Evolutionary conservation across 2,329 filamentous ascomycete genomes (phyloP), one percentile per base, ranked within the genome.

Genomic region (Balansia obtecta): DNA sequence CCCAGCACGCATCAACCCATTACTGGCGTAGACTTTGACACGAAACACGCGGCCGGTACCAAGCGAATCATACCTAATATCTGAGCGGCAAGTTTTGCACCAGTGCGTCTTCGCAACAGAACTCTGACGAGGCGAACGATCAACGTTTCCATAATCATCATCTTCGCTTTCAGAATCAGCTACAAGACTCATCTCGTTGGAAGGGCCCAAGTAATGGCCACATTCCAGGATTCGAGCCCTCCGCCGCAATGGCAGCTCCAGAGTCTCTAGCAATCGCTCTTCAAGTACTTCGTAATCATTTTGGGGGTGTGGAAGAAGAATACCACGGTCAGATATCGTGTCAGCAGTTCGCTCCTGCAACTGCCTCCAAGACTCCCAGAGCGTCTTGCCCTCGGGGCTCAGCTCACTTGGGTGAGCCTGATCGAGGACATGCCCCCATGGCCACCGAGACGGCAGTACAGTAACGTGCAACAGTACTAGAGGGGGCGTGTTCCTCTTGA

Each of bases 11-110:
- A 98, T 95, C 45, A 97, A 71, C 0, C 93, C 93, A 65, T 97
- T 98, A 48, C 89, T 91, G 1, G 93, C 93, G 61, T 91, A 98
- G 1, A 97, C 83, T 62, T 89, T 93, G 64, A 97, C 76, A 32
- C 82, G 78, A 73, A 88, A 93, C 46, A 82, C 73, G 58, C 76
- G 79, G 51, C 71, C 67, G 4, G 68, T 61, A 1, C 75, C 77
- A 3, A 76, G 74, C 40, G 72, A 67, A 55, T 80, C 77, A 56
- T 69, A 77, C 40, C 66, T 68, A 53, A 80, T 80, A 48, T 80
- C 76, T 34, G 67, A 68, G n/a, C 65, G 68, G 60, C 78, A 82
- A 0, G 74, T 77, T 20, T 58, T 64, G 59, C 78, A 82, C 78
- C 78, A 82, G 55, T 80, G 76, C 0, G 64, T 69, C 56, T 68